These are phyloP conservation scores for Penicillium janthinellum DNA, from an alignment of 2,329 filamentous ascomycete genomes.

Conservation along the genomic window DNA sequence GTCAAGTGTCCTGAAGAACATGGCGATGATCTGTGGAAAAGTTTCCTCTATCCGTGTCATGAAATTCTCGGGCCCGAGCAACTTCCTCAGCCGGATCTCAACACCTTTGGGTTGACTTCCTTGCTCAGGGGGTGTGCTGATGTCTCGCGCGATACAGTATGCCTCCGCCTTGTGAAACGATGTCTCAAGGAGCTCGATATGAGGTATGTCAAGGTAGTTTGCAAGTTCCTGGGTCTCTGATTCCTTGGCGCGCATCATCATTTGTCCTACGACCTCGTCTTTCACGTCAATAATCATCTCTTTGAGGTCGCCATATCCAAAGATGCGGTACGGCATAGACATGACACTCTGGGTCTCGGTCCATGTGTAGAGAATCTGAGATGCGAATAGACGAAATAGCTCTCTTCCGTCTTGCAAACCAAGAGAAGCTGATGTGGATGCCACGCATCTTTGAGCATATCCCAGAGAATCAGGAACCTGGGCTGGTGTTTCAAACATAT, in stretches of 20 bases:
- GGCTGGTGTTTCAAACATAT: conserved; percentile 88
- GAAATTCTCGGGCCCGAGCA: conserved; percentile 69
- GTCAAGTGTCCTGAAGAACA: conserved; percentile 75
- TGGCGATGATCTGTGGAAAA: conserved; percentile 75
- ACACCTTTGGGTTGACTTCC: conserved; percentile 57
- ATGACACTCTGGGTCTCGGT: conserved; percentile 66
- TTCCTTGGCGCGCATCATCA: conserved; percentile 78
- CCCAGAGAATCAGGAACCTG: conserved; percentile 64
- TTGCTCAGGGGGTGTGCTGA: conserved; percentile 51
- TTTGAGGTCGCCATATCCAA: conserved; percentile 70
- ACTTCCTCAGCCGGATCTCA: conserved; percentile 66
- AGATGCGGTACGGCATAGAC: conserved; percentile 82
- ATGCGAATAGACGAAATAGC: conserved; percentile 80
- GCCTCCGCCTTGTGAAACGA: conserved; percentile 79
- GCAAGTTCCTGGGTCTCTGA: conserved; percentile 64
- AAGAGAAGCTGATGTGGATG: conserved; percentile 65
- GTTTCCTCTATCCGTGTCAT: conserved; percentile 64
- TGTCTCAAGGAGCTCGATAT: conserved; percentile 60
- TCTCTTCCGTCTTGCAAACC: conserved; percentile 66
- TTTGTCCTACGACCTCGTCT: conserved; percentile 75
- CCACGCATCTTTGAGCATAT: conserved; percentile 74
- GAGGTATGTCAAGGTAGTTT: conserved; percentile 55
- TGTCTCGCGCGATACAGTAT: conserved; percentile 80
- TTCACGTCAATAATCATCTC: conserved; percentile 72
- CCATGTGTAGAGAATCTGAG: conserved; percentile 92